Percentiles rank a stretch among this genome's conserved stretches.
Conservation (phyloP, 2,329 filamentous ascomycete genomes). For the Cucurbitaria berberidis region DNA sequence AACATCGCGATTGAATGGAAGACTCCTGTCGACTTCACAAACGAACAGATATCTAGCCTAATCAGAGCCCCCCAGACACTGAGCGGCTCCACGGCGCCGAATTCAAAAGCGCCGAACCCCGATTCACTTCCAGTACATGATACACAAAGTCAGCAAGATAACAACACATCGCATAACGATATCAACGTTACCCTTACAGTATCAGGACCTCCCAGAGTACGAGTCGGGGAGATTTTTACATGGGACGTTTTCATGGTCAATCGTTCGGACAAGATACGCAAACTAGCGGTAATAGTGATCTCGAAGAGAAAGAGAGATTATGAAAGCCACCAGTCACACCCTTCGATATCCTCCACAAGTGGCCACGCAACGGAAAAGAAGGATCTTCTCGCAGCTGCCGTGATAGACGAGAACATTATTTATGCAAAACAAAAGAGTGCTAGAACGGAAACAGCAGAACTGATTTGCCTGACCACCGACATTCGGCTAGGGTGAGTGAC, state of each 20-base stretch:
- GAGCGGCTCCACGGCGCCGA: constrained; percentile 32
- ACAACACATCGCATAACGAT: constrained; percentile 49
- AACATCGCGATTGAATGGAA: constrained; percentile 70
- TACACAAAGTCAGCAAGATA: constrained; percentile 21
- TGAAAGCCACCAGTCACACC: constrained; percentile 52
- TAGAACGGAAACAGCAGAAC: constrained; percentile 67
- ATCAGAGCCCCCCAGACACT: constrained; percentile 39
- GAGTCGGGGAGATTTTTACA: constrained; percentile 69
- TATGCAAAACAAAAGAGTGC: constrained; percentile 74
- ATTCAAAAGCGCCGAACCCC: constrained; percentile 29
- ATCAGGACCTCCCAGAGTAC: constrained; percentile 65
- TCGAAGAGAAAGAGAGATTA: constrained; percentile 65
- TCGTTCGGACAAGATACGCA: constrained; percentile 66
- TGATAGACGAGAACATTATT: constrained; percentile 73
- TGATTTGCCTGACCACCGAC: constrained; percentile 78
- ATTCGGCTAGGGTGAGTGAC: constrained; percentile 68
- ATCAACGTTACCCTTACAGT: constrained; percentile 80
- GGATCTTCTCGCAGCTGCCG: constrained; percentile 63
- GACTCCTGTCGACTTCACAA: constrained; percentile 71
- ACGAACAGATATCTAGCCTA: constrained; percentile 50
- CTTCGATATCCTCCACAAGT: constrained; percentile 51
- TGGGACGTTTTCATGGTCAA: constrained; percentile 82
- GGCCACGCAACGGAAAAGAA: constrained; percentile 43
- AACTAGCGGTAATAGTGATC: constrained; percentile 72
- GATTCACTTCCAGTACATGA: constrained; percentile 38